These are phyloP conservation scores for Pelargonium myrrhifolium DNA, from an alignment of 441 rosid genomes.

Conservation along the genomic window DNA sequence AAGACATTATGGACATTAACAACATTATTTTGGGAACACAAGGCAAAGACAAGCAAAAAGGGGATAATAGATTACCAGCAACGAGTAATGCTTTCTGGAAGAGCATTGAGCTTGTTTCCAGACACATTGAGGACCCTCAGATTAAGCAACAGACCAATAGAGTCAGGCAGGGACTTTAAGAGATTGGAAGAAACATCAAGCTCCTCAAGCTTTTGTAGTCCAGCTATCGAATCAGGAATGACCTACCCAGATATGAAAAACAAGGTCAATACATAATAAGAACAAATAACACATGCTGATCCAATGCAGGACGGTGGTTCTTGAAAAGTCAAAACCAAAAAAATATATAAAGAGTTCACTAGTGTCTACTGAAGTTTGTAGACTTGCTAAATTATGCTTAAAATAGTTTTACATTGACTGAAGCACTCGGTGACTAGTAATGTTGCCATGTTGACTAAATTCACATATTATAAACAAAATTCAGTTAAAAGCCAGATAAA, in stretches of 20 bases:
- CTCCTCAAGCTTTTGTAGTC: slow-evolving; percentile 43
- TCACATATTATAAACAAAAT: background rate
- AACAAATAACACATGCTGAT: background rate
- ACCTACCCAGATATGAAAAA: slow-evolving; percentile 27
- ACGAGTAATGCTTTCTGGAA: slow-evolving; percentile 53
- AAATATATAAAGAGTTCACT: no score
- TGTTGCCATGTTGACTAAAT: background rate
- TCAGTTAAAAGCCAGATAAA: background rate
- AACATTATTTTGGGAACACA: slow-evolving; percentile 3
- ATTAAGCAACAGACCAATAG: slow-evolving; percentile 39
- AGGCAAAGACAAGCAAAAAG: slow-evolving; percentile 2
- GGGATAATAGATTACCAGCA: slow-evolving; percentile 37
- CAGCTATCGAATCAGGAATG: slow-evolving; percentile 53
- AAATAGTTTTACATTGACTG: background rate
- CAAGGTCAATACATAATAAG: background rate
- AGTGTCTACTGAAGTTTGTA: no score
- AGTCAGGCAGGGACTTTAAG: slow-evolving; percentile 40
- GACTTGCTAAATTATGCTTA: no score
- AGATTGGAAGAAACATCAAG: slow-evolving; percentile 46
- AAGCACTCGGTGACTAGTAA: background rate
- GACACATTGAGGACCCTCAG: slow-evolving; percentile 44
- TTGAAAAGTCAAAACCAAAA: no score
- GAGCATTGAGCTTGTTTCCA: slow-evolving; percentile 45
- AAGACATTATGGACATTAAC: background rate
- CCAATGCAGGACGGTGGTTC: no score